Percentiles rank a stretch among this genome's conserved stretches.
Evolutionary conservation across 176 grass and related monocot genomes (phyloP).

Genomic region (Pontederia crassipes): DNA sequence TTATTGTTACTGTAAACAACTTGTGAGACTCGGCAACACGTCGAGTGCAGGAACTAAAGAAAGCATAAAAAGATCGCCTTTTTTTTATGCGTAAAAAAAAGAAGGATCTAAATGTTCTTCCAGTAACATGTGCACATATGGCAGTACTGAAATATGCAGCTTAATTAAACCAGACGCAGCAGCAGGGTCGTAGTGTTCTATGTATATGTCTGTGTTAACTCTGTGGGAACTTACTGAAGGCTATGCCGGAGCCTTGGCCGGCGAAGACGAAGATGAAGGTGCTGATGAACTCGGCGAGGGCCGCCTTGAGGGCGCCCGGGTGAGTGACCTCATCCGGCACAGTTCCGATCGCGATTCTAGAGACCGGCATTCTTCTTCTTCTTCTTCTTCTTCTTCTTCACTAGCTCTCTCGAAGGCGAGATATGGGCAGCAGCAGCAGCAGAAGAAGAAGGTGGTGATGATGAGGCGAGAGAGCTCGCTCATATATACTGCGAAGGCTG

Average conservation of each 20-base stretch:
- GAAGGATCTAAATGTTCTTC: too few relatives aligned
- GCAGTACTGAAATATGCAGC: too few relatives aligned
- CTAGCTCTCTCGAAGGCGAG: neutral
- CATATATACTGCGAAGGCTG: too few relatives aligned
- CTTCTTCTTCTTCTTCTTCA: neutral
- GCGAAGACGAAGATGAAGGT: slow-evolving; percentile 42
- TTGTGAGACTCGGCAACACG: neutral
- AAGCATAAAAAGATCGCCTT: neutral
- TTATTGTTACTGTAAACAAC: neutral
- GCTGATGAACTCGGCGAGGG: slow-evolving; percentile 34
- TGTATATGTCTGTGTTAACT: too few relatives aligned
- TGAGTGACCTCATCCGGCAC: slow-evolving; percentile 21
- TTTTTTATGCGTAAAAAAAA: too few relatives aligned
- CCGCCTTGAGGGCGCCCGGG: slow-evolving; percentile 26
- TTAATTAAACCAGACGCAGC: too few relatives aligned
- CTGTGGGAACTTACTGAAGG: slow-evolving; percentile 20
- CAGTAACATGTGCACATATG: too few relatives aligned
- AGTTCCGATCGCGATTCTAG: slow-evolving; percentile 27
- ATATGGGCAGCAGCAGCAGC: too few relatives aligned
- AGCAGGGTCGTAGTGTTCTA: too few relatives aligned
- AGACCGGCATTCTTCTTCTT: slow-evolving; percentile 23
- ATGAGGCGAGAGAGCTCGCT: too few relatives aligned
- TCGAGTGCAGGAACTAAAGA: neutral
- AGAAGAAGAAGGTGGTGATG: too few relatives aligned
- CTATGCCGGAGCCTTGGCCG: slow-evolving; percentile 43